Conservation (phyloP, 176 grass and related monocot genomes). For the Bolboschoenus planiculmis region DNA sequence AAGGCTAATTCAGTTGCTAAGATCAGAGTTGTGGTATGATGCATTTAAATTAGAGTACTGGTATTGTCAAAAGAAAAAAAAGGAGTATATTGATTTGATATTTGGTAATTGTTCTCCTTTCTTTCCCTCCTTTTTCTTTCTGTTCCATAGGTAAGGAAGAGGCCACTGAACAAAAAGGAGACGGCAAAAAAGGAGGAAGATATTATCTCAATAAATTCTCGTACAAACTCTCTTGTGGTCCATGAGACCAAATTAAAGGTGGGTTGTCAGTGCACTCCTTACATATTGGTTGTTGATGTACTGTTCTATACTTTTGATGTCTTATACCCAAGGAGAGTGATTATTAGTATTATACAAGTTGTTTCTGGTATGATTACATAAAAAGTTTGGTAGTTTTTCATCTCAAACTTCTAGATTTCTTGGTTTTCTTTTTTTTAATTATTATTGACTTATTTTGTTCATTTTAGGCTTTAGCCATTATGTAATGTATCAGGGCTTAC, state of each 20-base stretch:
- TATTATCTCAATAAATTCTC: constrained; percentile 33
- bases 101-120: background rate
- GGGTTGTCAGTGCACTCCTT: background rate
- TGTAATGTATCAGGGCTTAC: background rate
- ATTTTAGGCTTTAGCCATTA: background rate
- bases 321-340: constrained; percentile 1
- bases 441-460: background rate
- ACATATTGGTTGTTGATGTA: background rate
- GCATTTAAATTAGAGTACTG: background rate
- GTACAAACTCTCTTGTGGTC: constrained; percentile 35
- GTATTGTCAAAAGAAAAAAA: background rate
- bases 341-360: background rate
- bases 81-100: background rate
- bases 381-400: background rate
- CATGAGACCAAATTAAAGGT: constrained; percentile 61
- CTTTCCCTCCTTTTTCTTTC: background rate
- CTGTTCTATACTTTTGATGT: background rate
- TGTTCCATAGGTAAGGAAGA: constrained; percentile 43
- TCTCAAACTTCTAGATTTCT: background rate
- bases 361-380: background rate
- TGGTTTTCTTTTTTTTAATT: background rate
- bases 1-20: constrained; percentile 42
- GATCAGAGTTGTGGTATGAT: constrained; percentile 47
- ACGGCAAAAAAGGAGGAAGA: constrained; percentile 50
- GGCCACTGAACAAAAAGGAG: constrained; percentile 57